Evolutionary conservation across 1,284 basidiomycete species (phyloP).

Genomic region (Golubevia sp.): DNA sequence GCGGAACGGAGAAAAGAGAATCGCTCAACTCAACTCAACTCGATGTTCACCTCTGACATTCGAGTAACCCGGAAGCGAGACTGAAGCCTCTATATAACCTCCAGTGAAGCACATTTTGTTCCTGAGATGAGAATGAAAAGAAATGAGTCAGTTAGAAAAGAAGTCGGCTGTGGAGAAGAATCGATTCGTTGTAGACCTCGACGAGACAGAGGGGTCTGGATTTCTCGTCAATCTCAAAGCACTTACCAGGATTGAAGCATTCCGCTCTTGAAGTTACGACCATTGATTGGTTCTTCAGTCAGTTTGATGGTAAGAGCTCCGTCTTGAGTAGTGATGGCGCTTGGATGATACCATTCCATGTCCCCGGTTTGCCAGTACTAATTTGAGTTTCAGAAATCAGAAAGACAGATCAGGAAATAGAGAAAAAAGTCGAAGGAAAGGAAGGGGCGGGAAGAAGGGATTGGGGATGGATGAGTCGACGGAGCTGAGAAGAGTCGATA

Average conservation of each 20-base stretch:
- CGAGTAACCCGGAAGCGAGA: neutral
- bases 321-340: conserved; percentile 35
- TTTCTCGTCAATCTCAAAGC: neutral
- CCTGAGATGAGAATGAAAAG: no score
- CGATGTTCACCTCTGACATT: conserved; percentile 10
- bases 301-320: conserved; percentile 39
- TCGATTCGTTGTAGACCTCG: conserved; percentile 28
- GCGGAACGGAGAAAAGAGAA: conserved; percentile 33
- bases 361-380: conserved; percentile 7
- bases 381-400: no score
- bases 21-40: no score
- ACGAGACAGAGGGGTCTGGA: no score
- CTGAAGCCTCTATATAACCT: conserved; percentile 17
- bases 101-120: conserved; percentile 51
- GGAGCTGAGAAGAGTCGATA: no score
- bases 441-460: no score
- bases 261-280: conserved; percentile 46
- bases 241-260: conserved; percentile 52
- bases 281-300: conserved; percentile 22
- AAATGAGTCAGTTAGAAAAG: neutral
- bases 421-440: no score
- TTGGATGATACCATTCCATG: conserved; percentile 52
- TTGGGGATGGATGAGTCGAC: no score
- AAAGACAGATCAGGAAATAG: neutral
- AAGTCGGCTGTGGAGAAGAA: neutral